Conservation (phyloP, 2,329 filamentous ascomycete genomes). For the Penicillium glabrum region DNA sequence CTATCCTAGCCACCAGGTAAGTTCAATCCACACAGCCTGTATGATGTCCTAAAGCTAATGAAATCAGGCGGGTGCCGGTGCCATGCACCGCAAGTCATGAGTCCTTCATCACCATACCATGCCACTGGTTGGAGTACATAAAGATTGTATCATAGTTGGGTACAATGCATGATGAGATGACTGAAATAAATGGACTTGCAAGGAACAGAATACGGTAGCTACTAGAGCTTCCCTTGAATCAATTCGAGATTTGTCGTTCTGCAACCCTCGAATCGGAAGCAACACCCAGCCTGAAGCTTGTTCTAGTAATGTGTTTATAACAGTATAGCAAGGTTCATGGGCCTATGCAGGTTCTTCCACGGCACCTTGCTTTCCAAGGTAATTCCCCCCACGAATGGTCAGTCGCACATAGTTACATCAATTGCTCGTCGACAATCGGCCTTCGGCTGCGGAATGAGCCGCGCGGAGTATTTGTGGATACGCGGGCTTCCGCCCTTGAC, state of each 20-base stretch:
- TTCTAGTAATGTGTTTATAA: too few species aligned
- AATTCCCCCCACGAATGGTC: too few species aligned
- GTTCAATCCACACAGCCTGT: constrained; percentile 18
- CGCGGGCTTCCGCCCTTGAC: background rate
- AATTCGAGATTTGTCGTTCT: background rate
- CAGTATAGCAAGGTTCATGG: too few species aligned
- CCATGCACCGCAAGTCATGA: constrained; percentile 27
- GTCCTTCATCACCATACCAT: background rate
- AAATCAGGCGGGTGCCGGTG: constrained; percentile 20
- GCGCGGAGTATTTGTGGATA: constrained; percentile 4
- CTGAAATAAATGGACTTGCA: background rate
- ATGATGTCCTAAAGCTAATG: constrained; percentile 1
- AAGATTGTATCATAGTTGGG: background rate
- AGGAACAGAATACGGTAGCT: background rate
- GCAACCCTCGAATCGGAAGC: too few species aligned
- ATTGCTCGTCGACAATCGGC: background rate
- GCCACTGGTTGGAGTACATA: background rate
- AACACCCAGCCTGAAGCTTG: too few species aligned
- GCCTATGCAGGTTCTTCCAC: too few species aligned
- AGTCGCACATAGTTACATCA: too few species aligned
- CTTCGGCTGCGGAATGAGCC: constrained; percentile 4
- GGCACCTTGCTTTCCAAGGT: background rate
- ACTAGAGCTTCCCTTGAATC: too few species aligned
- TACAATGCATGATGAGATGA: background rate
- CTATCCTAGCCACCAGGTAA: constrained; percentile 86